Percentiles rank a stretch among this genome's conserved stretches.
Evolutionary conservation across 1,284 basidiomycete genomes (phyloP).

Genomic region (Irpex rosettiformis): DNA sequence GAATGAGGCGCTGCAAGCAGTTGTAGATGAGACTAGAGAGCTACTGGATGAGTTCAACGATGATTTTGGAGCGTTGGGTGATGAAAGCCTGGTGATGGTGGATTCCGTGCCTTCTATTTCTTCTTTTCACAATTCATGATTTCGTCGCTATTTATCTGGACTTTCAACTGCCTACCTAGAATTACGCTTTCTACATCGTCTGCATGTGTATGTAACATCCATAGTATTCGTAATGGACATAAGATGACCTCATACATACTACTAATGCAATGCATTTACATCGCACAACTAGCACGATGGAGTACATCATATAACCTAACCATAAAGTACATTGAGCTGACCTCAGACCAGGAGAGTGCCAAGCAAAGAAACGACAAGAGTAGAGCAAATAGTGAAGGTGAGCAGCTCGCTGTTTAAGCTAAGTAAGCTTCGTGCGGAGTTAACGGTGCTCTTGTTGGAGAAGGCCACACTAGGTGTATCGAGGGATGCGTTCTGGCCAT

Average conservation of each 20-base stretch:
- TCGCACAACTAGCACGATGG: not conserved
- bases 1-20: constrained; percentile 45
- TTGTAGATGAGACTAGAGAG: constrained; percentile 50
- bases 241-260: no score
- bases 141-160: not conserved
- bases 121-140: constrained; percentile 3
- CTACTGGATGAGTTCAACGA: constrained; percentile 57
- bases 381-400: constrained; percentile 6
- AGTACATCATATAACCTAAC: not conserved
- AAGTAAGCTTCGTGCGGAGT: constrained; percentile 17
- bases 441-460: constrained; percentile 49
- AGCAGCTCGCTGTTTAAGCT: constrained; percentile 2
- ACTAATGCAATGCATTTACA: not conserved
- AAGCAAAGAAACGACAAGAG: constrained; percentile 10
- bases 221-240: no score
- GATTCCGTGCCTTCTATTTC: constrained; percentile 11
- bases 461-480: constrained; percentile 48
- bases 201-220: no score
- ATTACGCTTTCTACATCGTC: no score
- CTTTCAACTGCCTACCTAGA: no score
- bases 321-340: not conserved
- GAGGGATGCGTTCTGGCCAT: constrained; percentile 49
- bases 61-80: constrained; percentile 21
- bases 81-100: constrained; percentile 26
- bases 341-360: constrained; percentile 8